Base-by-base conservation (phyloP, 129 eudicot species). In the Lactuca sativa region DNA sequence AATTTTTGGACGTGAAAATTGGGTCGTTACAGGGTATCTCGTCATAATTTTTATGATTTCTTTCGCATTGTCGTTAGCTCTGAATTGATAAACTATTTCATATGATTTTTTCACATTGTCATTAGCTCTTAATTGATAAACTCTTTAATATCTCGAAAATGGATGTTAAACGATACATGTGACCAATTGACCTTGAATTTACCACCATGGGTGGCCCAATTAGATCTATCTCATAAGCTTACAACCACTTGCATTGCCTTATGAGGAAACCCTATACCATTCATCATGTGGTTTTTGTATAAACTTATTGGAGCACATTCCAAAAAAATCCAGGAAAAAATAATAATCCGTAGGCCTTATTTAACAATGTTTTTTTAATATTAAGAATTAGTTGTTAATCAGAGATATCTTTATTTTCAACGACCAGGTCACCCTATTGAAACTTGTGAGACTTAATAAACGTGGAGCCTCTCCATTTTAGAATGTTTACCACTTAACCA, bases 171-270 rank as follows among this genome's bases (percentile, higher is more conserved):
- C 4, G 93, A 89, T 40, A 83, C 82, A 21, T 76, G 54, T 41
- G 81, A 54, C 88, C 90, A 84, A 30, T 81, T 78, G 5, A 69
- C 69, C 41, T 85, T 85, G 11, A 77, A 77, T 17, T 58, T 63
- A 13, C 87, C 90, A 12, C 87, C 90, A 31, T 84, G 84, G 6
- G 86, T 80, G 54, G 95, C 95, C 95, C 95, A 88, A 18, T 73
- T 71, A 0, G 70, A 69, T 16, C 86, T 88, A 66, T 85, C 81
- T 93, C 96, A 91, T 59, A 88, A 44, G 53, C 87, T 91, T 30
- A 77, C 91, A 44, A 75, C 54, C 47, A 84, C 59, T 25, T 74
- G 75, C 95, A 92, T 80, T 21, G 97, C 63, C 13, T 78, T 62
- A 3, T 62, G 47, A 56, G 97, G 97, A 78, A 80, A 92, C 61